Percentiles rank a stretch among this genome's conserved stretches.
Conservation (phyloP, 305 asterid species). For the Andrographis paniculata region DNA sequence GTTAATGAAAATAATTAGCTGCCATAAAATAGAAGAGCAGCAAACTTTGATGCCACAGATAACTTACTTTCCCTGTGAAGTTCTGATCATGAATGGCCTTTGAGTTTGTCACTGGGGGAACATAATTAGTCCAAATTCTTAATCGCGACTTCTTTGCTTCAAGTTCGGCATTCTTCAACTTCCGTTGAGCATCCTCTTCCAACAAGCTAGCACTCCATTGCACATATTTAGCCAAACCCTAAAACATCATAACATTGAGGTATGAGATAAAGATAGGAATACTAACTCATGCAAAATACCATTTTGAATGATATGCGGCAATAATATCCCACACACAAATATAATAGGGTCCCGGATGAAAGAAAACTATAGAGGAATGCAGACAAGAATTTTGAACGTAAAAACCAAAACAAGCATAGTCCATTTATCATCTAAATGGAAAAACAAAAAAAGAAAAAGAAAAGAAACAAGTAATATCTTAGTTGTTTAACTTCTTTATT, state of each 20-base stretch:
- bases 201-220: slow-evolving; percentile 91
- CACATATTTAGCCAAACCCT: slow-evolving; percentile 94
- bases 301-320: no score
- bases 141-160: slow-evolving; percentile 74
- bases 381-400: no score
- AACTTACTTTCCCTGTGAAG: slow-evolving; percentile 83
- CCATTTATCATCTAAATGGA: no score
- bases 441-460: no score
- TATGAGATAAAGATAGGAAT: slow-evolving; percentile 6
- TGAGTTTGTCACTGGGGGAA: slow-evolving; percentile 84
- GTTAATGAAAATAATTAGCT: slow-evolving; percentile 4
- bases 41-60: slow-evolving; percentile 1
- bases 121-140: slow-evolving; percentile 85
- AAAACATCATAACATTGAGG: slow-evolving; percentile 14
- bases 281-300: neutral
- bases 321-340: no score
- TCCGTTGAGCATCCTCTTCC: slow-evolving; percentile 72
- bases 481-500: no score
- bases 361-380: no score
- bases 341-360: no score
- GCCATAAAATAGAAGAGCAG: no score
- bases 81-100: slow-evolving; percentile 97
- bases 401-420: no score
- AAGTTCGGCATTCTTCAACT: slow-evolving; percentile 78
- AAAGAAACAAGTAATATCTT: no score